Conservation (phyloP, 2,329 filamentous ascomycete species). For the Pseudogymnoascus sp. region DNA sequence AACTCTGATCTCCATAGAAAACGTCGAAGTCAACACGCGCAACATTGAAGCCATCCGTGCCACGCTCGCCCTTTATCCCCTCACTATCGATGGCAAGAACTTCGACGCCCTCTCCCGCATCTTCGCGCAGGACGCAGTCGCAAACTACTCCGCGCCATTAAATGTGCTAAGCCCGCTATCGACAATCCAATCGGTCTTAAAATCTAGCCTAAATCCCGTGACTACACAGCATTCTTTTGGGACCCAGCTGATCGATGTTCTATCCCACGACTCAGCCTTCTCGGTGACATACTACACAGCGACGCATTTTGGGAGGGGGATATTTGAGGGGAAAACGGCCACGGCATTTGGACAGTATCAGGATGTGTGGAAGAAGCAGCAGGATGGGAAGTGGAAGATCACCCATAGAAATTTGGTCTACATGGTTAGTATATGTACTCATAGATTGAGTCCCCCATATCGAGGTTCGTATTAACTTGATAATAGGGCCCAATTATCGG, state of each 20-base stretch:
- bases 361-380: neutral
- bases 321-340: neutral
- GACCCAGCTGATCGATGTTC: neutral
- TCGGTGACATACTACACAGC: conserved; percentile 1
- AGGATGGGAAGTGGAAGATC: neutral
- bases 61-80: conserved; percentile 17
- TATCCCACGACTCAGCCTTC: neutral
- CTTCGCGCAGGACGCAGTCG: conserved; percentile 15
- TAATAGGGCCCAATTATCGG: neutral
- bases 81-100: conserved; percentile 18
- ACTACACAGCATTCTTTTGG: neutral
- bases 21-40: neutral
- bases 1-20: neutral
- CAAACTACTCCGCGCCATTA: conserved; percentile 16
- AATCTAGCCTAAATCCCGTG: conserved; percentile 1
- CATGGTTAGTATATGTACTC: neutral
- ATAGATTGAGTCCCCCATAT: no score
- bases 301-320: neutral
- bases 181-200: conserved; percentile 10
- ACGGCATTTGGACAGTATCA: conserved; percentile 5
- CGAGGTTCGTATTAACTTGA: neutral
- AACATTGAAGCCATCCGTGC: conserved; percentile 12
- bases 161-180: conserved; percentile 11
- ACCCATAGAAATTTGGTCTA: neutral
- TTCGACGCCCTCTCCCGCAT: conserved; percentile 14